These are phyloP conservation scores for Metschnikowia shivogae DNA, from an alignment of 805 yeast species.

Conservation along the genomic window DNA sequence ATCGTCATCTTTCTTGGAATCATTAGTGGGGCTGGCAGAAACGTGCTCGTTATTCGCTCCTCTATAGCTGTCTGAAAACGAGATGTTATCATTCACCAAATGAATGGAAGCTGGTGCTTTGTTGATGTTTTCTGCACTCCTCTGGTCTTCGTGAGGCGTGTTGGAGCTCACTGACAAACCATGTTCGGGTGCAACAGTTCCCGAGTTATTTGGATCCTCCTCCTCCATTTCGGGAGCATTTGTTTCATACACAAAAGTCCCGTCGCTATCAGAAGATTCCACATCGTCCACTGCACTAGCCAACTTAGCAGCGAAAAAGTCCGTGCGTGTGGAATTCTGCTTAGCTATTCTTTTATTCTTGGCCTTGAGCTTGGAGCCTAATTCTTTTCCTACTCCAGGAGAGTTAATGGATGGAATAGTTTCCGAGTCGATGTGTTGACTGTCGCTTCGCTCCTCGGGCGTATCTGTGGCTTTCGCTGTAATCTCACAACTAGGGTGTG, in stretches of 20 bases:
- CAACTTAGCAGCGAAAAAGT: constrained; percentile 88
- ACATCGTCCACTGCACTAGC: constrained; percentile 93
- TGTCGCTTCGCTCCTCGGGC: constrained; percentile 2
- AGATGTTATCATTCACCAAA: constrained; percentile 12
- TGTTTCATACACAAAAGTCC: constrained; percentile 91
- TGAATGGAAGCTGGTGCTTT: constrained; percentile 13
- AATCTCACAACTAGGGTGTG: background rate
- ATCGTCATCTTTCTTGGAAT: constrained; percentile 9
- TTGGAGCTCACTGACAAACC: constrained; percentile 1
- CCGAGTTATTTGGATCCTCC: constrained; percentile 6
- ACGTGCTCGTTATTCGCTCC: constrained; percentile 9
- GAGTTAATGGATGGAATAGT: background rate
- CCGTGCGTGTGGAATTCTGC: constrained; percentile 74
- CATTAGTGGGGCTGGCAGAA: constrained; percentile 10
- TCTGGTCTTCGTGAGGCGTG: constrained; percentile 5
- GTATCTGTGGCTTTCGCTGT: background rate
- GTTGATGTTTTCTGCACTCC: constrained; percentile 11
- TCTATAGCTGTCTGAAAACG: constrained; percentile 13
- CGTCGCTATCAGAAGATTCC: constrained; percentile 84
- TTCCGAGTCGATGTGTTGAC: background rate
- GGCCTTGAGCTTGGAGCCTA: constrained; percentile 4
- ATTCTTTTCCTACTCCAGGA: constrained; percentile 6
- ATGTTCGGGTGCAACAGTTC: constrained; percentile 1
- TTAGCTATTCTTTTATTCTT: constrained; percentile 32
- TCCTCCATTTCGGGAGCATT: constrained; percentile 23